phyloP scores from a whole-genome alignment of 2,329 filamentous ascomycete genomes.

The Fusarium mundagurra region DNA sequence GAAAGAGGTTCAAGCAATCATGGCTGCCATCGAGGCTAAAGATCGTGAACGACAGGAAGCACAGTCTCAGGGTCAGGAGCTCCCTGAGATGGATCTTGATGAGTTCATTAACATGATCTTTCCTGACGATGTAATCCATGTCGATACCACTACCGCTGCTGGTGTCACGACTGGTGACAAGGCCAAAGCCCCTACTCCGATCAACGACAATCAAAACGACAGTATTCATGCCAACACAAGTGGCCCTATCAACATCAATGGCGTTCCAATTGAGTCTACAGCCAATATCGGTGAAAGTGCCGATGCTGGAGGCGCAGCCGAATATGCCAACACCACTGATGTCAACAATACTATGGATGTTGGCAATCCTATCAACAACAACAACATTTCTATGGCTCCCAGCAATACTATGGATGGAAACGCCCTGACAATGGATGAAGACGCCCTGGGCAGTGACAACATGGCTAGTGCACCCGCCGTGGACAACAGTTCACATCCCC shows the following conservation, averaged over 20 bases:
- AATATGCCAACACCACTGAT: neutral
- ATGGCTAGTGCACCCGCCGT: neutral
- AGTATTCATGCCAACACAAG: neutral
- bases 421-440: neutral
- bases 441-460: neutral
- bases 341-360: neutral
- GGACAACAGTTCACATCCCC: neutral
- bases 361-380: neutral
- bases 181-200: neutral
- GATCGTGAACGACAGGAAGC: neutral
- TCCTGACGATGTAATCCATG: neutral
- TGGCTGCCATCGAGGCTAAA: constrained; percentile 15
- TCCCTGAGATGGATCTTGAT: neutral
- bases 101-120: neutral
- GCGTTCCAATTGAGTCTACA: neutral
- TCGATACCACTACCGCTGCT: neutral
- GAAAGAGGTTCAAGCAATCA: neutral
- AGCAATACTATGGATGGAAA: neutral
- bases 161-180: neutral
- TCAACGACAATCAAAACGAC: neutral
- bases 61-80: neutral
- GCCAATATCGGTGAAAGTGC: neutral
- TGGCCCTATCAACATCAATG: neutral
- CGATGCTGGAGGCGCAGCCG: neutral
- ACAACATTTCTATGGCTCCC: neutral